Evolutionary conservation across 23 red algal species (phyloP).

Genomic region (Gracilaria caudata): DNA sequence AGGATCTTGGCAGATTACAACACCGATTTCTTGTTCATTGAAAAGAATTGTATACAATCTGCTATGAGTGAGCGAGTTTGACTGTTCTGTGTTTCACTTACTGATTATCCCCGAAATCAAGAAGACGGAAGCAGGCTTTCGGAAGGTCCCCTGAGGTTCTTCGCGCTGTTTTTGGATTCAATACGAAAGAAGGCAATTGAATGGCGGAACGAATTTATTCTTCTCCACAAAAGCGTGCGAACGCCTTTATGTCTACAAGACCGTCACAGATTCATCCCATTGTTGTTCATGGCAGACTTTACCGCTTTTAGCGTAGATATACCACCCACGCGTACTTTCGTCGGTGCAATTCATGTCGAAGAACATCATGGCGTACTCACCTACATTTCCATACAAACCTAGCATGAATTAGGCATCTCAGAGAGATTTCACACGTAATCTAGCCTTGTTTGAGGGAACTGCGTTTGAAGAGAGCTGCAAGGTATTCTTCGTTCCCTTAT

Average conservation of each 20-base stretch:
- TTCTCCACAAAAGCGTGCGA: not conserved
- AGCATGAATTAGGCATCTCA: not conserved
- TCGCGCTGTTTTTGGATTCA: not conserved
- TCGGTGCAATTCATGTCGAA: not conserved
- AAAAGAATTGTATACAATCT: not conserved
- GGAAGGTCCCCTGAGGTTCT: not conserved
- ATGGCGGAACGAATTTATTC: not conserved
- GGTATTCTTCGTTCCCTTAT: not conserved
- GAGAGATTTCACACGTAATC: not conserved
- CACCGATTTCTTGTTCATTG: not conserved
- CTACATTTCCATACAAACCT: not conserved
- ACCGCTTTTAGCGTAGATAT: not conserved
- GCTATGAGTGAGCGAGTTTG: not conserved
- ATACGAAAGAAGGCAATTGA: not conserved
- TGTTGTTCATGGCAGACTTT: not conserved
- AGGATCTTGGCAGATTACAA: not conserved
- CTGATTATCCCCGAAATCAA: not conserved
- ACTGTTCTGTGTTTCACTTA: not conserved
- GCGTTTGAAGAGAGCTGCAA: not conserved
- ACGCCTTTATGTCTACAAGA: not conserved
- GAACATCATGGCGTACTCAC: constrained; percentile 2
- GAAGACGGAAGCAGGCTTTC: not conserved
- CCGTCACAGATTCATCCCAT: not conserved
- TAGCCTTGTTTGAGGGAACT: not conserved
- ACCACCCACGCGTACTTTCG: not conserved